phyloP scores from a whole-genome alignment of 2,329 filamentous ascomycete species.

The Cercospora sp. region DNA sequence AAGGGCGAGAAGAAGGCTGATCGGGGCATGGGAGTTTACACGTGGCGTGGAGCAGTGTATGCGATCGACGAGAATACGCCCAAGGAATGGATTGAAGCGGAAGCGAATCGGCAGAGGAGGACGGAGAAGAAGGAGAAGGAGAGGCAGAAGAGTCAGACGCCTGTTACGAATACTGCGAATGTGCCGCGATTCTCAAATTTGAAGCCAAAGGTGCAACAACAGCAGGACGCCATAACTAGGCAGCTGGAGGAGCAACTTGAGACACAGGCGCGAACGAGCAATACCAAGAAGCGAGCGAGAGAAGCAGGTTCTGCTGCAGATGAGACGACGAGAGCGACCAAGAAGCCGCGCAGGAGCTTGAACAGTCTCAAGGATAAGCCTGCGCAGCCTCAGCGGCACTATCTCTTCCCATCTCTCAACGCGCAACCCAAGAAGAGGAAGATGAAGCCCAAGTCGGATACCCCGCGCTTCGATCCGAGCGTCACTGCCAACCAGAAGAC shows the following conservation, averaged over 20 bases:
- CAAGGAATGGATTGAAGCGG: slow-evolving; percentile 25
- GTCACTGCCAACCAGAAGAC: not conserved
- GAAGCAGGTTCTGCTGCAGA: not conserved
- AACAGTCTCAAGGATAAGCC: slow-evolving; percentile 6
- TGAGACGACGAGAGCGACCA: not conserved
- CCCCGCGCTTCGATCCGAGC: not conserved
- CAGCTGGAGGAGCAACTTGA: not conserved
- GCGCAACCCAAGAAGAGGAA: slow-evolving; percentile 7
- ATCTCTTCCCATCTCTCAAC: slow-evolving; percentile 3
- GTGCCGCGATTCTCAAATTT: not conserved
- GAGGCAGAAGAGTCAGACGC: slow-evolving; percentile 1
- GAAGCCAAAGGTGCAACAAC: not conserved
- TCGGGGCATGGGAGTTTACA: slow-evolving; percentile 9
- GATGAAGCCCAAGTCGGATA: not conserved
- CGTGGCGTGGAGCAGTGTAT: slow-evolving; percentile 26
- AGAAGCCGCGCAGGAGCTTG: slow-evolving; percentile 13
- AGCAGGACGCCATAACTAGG: not conserved
- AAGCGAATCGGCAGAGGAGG: slow-evolving; percentile 16
- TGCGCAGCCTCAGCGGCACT: slow-evolving; percentile 2
- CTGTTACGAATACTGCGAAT: not conserved
- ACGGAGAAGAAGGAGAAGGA: slow-evolving; percentile 8
- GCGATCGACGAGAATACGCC: slow-evolving; percentile 26
- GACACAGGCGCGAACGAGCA: not conserved
- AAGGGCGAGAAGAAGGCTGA: slow-evolving; percentile 16
- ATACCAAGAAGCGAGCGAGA: not conserved